phyloP scores from a whole-genome alignment of 2,329 filamentous ascomycete genomes.

The Claviceps africana region DNA sequence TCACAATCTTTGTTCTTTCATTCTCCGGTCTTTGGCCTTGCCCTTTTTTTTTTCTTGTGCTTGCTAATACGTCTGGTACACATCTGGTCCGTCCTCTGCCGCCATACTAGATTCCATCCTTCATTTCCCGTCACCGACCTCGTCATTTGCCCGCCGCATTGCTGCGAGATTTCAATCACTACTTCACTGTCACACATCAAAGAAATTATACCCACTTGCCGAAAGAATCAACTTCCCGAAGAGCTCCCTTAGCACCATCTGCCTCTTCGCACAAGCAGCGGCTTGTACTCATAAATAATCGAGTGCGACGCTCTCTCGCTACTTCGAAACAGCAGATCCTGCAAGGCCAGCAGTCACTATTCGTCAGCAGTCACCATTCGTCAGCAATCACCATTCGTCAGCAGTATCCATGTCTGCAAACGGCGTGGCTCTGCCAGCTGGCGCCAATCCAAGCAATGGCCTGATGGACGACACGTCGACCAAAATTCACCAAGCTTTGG shows the following conservation, averaged over 20 bases:
- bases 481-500: constrained; percentile 70
- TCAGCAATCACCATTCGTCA: constrained; percentile 18
- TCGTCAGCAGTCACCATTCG: constrained; percentile 15
- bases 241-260: background rate
- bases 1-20: background rate
- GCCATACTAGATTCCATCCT: background rate
- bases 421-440: constrained; percentile 19
- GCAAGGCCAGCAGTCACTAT: background rate
- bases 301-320: background rate
- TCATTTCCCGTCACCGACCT: background rate
- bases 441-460: constrained; percentile 21
- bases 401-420: constrained; percentile 22
- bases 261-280: background rate
- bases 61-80: background rate
- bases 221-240: background rate
- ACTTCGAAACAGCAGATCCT: background rate
- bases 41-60: background rate
- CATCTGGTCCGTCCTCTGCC: background rate
- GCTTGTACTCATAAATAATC: background rate
- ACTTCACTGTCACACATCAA: background rate
- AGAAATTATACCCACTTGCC: background rate
- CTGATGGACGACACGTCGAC: constrained; percentile 35
- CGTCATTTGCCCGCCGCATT: background rate
- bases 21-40: background rate
- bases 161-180: background rate